Conservation (phyloP, 2,329 filamentous ascomycete species). For the Fonsecaea pedrosoi region DNA sequence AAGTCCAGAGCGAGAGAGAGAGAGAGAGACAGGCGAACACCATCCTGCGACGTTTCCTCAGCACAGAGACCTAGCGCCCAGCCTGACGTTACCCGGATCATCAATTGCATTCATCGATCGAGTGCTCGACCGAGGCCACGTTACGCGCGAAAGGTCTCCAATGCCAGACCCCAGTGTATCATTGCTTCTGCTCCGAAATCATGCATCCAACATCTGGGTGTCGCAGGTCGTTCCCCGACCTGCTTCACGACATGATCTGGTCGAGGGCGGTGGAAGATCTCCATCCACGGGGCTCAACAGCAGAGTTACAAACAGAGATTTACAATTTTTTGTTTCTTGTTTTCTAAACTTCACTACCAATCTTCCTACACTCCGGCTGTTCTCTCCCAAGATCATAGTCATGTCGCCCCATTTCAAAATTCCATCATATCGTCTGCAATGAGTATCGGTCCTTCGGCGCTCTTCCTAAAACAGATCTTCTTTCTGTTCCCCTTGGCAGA, state of each 20-base stretch:
- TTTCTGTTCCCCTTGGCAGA: not conserved
- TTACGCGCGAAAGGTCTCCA: not conserved
- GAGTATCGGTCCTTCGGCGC: not conserved
- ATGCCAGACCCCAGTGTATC: not conserved
- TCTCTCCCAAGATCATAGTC: not conserved
- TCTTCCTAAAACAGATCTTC: not conserved
- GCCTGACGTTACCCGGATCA: not conserved
- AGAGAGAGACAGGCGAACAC: not conserved
- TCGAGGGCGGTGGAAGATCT: not conserved
- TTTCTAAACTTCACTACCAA: constrained; percentile 1
- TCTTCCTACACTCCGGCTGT: not conserved
- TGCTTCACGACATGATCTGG: not conserved
- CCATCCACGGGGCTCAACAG: not conserved
- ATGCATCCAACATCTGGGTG: not conserved
- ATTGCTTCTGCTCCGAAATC: not conserved
- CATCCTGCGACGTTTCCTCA: not conserved
- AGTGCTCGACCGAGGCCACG: not conserved
- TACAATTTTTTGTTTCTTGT: constrained; percentile 18
- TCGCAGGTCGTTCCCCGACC: not conserved
- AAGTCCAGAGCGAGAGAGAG: not conserved
- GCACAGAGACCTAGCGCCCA: not conserved
- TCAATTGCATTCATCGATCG: not conserved
- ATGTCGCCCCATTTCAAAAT: not conserved
- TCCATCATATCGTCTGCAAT: not conserved
- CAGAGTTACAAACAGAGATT: constrained; percentile 19